A percentile compares a stretch with the other conserved stretches of the same genome.
These are phyloP conservation scores for Xylariales sp. DNA, from an alignment of 2,329 filamentous ascomycete genomes.

Conservation along the genomic window DNA sequence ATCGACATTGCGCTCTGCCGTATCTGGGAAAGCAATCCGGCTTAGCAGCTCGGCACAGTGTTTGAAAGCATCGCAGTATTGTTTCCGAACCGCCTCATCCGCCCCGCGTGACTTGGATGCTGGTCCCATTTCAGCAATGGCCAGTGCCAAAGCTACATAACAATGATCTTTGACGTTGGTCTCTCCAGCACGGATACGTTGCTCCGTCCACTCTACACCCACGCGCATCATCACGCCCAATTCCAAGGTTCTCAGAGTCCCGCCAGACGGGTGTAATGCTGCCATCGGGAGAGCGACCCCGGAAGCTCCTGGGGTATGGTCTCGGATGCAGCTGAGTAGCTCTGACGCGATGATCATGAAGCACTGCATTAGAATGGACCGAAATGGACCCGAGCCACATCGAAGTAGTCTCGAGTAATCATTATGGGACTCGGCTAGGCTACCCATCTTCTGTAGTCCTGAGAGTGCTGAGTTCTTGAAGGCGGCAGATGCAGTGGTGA, in stretches of 20 bases:
- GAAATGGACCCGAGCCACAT: background rate
- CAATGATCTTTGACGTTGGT: constrained; percentile 1
- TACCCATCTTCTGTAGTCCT: background rate
- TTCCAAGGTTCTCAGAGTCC: background rate
- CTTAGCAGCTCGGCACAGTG: too few species aligned
- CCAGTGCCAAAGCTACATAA: background rate
- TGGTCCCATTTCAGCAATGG: too few species aligned
- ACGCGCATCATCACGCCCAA: background rate
- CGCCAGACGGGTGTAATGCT: too few species aligned
- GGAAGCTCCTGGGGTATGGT: background rate
- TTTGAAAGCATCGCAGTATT: too few species aligned
- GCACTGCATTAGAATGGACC: background rate
- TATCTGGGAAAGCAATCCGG: too few species aligned
- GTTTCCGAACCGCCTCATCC: too few species aligned
- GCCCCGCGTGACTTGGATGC: too few species aligned
- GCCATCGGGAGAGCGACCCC: too few species aligned
- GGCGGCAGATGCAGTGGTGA: background rate
- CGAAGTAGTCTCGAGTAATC: background rate
- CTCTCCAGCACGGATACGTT: background rate
- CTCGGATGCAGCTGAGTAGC: background rate
- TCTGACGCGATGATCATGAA: constrained; percentile 1
- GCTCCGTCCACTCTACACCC: background rate
- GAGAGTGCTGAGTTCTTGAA: background rate
- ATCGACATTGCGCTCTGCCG: too few species aligned
- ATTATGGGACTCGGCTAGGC: too few species aligned